Base-by-base conservation (phyloP, 495 filamentous ascomycete genomes). In the Aspergillus conjunctus region DNA sequence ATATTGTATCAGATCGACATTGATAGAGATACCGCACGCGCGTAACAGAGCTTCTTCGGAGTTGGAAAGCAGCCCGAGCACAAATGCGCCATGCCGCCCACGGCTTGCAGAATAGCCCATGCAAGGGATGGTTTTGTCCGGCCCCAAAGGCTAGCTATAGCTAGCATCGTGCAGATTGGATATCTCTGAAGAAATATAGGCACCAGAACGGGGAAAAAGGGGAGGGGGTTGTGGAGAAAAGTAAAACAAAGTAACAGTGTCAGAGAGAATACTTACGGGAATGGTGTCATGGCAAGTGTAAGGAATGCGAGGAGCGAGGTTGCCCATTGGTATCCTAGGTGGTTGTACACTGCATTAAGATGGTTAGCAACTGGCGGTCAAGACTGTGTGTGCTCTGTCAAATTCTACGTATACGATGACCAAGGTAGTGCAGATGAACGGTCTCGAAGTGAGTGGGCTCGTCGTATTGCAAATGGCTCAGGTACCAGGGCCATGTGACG, bases 321-420 rank as follows among this genome's bases (percentile, higher is more conserved):
- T 11, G 87, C 89, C 89, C 89, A 91, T 63, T 91, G 87, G 59
- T 81, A 87, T 12, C 86, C 87, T 11, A 91, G 76, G 17, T 74
- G 80, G 33, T 86, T 71, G 63, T 91, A 92, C 82, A 91, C 79
- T 82, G 66, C 55, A 62, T 21, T 52, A 32, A 32, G 20, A 31
- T 18, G 5, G 71, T 75, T 67, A 76, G 70, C 57, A 65, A 66
- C 31, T 57, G 66, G 56, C 53, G 62, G 65, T 65, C 51, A 64
- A 54, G 30, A 37, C 22, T 49, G 26, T 2, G 6, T 51, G 49
- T 51, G 49, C 49, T 51, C 21, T 51, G 30, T 51, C 43, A 57
- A 41, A 51, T 37, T 46, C 59, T 51, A 26, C 22, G 44, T 6
- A 20, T 48, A 48, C 4, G 33, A 39, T 11, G 51, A 39, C 26